Base-by-base conservation (phyloP, 2,329 filamentous ascomycete genomes). In the Arthroderma sp. region DNA sequence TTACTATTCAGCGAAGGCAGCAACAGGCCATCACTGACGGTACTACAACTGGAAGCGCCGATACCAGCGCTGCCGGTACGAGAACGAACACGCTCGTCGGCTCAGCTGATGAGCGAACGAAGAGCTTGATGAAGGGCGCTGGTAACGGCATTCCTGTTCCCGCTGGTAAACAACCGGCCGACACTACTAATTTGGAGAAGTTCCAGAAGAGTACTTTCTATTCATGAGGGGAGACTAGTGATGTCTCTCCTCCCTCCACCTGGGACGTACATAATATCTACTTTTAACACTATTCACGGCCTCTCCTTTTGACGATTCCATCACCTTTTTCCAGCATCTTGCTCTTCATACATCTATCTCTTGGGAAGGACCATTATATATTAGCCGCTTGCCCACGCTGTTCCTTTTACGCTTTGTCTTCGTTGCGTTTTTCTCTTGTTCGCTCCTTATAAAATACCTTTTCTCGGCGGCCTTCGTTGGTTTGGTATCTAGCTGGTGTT, bases 1-100 rank as follows among this genome's bases (percentile, higher is more conserved):
- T 94, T 64, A 75, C 73, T 0, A 80, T 91, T 40, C 74, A 81
- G 57, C 67, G 77, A 43, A 67, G 69, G 48, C 63, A 62, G 7
- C 55, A 55, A 4, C 66, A 69, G 39, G 62, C 65, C 22, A 65
- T 70, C 49, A 67, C 65, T 1, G 55, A 61, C 1, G 61, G 60
- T 15, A 22, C 15, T 22, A 22, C 15, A 22, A 22, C 15, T 22
- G 15, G 15, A 22, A 22, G 15, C 15, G 37, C 32, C 4, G 42
- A 22, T 10, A 36, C 10, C 4, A 38, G 36, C 15, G 29, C 39
- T 2, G 10, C 40, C 10, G 40, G 28, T 2, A 27, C 33, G 9
- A 34, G 37, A 30, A 40, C 39, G 6, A 45, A 34, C 27, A 39
- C 41, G 3, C 29, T 44, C 30, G 40, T 43, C 31, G 41, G 41